Conservation (phyloP, 371 early-diverging fungal genomes). For the Rhizopus stolonifer region DNA sequence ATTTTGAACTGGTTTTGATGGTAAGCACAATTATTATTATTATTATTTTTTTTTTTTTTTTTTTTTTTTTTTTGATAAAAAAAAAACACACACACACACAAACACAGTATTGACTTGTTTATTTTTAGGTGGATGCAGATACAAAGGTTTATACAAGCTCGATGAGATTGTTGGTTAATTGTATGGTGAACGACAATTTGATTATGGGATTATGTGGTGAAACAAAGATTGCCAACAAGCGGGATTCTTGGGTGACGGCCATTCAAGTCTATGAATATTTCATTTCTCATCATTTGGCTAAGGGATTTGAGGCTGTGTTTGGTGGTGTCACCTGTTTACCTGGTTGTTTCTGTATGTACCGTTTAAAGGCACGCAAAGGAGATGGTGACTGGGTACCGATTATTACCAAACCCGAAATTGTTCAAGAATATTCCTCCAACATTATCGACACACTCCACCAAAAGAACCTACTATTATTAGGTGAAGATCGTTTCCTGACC, state of each 20-base stretch:
- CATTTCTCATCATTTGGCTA: constrained; percentile 92
- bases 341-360: constrained; percentile 96
- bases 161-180: constrained; percentile 74
- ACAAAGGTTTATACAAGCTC: constrained; percentile 82
- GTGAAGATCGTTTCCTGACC: constrained; percentile 97
- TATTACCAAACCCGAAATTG: constrained; percentile 85
- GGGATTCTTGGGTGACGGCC: constrained; percentile 86
- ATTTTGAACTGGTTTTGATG: constrained; percentile 87
- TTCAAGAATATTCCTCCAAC: constrained; percentile 89
- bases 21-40: constrained; percentile 30
- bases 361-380: constrained; percentile 73
- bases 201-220: constrained; percentile 93
- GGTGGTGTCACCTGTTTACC: constrained; percentile 98
- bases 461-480: constrained; percentile 93
- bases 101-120: too few relatives aligned
- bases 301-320: constrained; percentile 95
- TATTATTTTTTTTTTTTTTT: too few relatives aligned
- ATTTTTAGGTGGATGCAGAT: constrained; percentile 78
- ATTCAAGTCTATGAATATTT: constrained; percentile 98
- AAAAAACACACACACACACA: neutral
- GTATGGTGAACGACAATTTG: constrained; percentile 79
- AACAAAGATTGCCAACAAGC: constrained; percentile 89
- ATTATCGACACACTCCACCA: constrained; percentile 94
- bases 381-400: constrained; percentile 74
- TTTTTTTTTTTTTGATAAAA: too few relatives aligned